These are phyloP conservation scores for Dactylellina haptotyla DNA, from an alignment of 2,329 filamentous ascomycete genomes.

Conservation along the genomic window DNA sequence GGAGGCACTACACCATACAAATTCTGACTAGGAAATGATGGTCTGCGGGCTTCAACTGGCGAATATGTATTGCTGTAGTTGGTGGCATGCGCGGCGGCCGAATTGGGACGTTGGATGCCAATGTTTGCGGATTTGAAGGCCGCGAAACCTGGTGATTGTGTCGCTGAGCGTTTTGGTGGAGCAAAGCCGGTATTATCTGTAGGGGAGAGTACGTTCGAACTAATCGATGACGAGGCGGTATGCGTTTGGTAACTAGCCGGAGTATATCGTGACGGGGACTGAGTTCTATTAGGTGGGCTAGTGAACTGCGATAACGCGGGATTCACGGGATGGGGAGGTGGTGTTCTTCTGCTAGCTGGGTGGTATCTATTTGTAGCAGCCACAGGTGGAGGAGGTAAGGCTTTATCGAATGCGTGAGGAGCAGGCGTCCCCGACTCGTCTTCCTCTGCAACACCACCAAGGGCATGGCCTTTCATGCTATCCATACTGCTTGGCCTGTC, in stretches of 20 bases:
- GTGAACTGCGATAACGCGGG: constrained; percentile 65
- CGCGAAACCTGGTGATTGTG: constrained; percentile 68
- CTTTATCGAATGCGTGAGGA: constrained; percentile 23
- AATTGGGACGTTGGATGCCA: constrained; percentile 67
- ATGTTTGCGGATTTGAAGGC: constrained; percentile 54
- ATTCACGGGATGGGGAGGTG: constrained; percentile 61
- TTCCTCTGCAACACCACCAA: constrained; percentile 47
- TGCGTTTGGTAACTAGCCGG: constrained; percentile 62
- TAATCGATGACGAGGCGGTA: constrained; percentile 57
- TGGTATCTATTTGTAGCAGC: constrained; percentile 25
- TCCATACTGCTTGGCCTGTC: constrained; percentile 46
- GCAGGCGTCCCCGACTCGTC: constrained; percentile 35
- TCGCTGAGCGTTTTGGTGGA: constrained; percentile 71
- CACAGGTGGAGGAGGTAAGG: constrained; percentile 27
- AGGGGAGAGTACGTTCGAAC: constrained; percentile 53
- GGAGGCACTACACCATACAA: constrained; percentile 35
- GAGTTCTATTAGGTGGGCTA: constrained; percentile 61
- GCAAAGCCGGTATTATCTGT: constrained; percentile 62
- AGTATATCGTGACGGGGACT: constrained; percentile 71
- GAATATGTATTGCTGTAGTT: constrained; percentile 61
- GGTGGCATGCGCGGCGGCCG: constrained; percentile 63
- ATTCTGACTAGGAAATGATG: constrained; percentile 32
- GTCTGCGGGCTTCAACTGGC: constrained; percentile 59
- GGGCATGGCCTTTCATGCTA: constrained; percentile 45
- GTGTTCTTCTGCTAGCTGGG: constrained; percentile 59